Evolutionary conservation across 108 stramenopile species (phyloP).

Genomic region (Schizochytrium sp.): DNA sequence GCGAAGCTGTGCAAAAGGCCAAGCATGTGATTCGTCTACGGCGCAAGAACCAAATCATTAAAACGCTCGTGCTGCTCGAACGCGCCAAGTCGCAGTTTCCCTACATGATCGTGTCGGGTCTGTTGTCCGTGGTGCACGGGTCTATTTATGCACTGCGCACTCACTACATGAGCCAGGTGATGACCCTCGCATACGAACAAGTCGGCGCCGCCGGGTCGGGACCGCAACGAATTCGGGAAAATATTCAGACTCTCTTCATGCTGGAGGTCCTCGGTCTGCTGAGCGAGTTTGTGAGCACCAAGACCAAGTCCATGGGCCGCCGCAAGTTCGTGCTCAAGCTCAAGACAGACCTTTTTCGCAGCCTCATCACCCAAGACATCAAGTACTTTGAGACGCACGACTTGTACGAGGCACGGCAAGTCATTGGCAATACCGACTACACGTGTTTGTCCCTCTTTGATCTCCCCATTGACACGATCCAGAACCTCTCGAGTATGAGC

Average conservation of each 20-base stretch:
- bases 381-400: slow-evolving; percentile 1
- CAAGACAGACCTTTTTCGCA: not conserved
- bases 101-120: not conserved
- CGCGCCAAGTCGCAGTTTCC: slow-evolving; percentile 1
- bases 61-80: not conserved
- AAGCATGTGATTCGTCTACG: not conserved
- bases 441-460: not conserved
- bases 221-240: not conserved
- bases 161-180: not conserved
- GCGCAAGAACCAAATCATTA: not conserved
- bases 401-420: not conserved
- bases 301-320: not conserved
- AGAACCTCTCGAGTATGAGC: not conserved
- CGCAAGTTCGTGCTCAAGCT: not conserved
- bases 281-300: slow-evolving; percentile 1
- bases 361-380: not conserved
- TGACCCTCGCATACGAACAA: not conserved
- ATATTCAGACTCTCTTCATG: not conserved
- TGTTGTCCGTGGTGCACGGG: not conserved
- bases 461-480: not conserved
- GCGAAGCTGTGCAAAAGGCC: not conserved
- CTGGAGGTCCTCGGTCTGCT: not conserved
- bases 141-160: not conserved
- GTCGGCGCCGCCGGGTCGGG: not conserved
- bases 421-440: not conserved